Evolutionary conservation across 257 asterid species (phyloP).

Genomic region (Nicotiana undulata): DNA sequence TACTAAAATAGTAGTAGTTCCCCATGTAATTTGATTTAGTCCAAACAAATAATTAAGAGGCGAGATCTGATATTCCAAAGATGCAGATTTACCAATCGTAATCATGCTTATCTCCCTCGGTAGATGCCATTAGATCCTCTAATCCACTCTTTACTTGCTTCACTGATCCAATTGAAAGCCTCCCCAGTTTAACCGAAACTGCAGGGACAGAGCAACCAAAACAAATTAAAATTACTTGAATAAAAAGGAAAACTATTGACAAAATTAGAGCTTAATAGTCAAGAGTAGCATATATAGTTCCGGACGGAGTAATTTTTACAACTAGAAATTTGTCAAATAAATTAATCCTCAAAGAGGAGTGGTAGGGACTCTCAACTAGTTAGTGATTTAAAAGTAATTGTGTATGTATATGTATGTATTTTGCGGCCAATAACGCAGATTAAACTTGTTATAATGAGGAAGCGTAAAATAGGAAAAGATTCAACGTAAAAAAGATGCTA

Average conservation of each 20-base stretch:
- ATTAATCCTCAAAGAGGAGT: not conserved
- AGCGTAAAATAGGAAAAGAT: not conserved
- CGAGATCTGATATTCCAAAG: not conserved
- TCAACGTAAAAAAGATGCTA: not conserved
- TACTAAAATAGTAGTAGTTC: not conserved
- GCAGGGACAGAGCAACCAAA: not conserved
- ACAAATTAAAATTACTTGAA: not conserved
- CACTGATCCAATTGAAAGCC: conserved; percentile 32
- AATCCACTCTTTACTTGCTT: conserved; percentile 25
- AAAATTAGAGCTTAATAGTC: conserved; percentile 8
- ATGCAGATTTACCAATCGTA: conserved; percentile 36
- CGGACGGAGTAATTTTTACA: not conserved
- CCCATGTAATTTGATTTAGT: not conserved
- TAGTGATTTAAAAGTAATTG: not conserved
- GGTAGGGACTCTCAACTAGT: not conserved
- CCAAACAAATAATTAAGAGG: not conserved
- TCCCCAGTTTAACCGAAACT: conserved; percentile 31
- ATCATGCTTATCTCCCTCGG: conserved; percentile 42
- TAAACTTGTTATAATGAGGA: not conserved
- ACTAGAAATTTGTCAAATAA: not conserved
- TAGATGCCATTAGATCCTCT: conserved; percentile 30
- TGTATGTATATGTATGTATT: not conserved
- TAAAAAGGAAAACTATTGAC: not conserved
- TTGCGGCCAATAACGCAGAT: not conserved
- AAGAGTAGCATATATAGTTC: not conserved